These are phyloP conservation scores for Fusarium humuli DNA, from an alignment of 2,329 filamentous ascomycete species.

Conservation along the genomic window DNA sequence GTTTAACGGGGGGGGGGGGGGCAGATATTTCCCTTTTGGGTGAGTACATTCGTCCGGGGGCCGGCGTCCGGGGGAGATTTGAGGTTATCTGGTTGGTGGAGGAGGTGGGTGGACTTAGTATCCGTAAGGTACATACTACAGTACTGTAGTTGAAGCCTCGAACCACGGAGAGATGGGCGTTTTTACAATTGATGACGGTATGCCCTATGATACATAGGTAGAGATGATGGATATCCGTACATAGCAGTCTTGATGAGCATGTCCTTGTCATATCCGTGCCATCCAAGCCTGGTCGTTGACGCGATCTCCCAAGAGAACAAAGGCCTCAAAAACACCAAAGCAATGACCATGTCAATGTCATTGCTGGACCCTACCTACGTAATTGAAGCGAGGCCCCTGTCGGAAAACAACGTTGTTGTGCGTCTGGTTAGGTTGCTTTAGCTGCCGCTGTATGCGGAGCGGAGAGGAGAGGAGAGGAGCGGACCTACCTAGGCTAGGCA, in stretches of 20 bases:
- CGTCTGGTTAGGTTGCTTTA: conserved; percentile 13
- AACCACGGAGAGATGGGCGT: conserved; percentile 37
- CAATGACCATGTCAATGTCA: conserved; percentile 22
- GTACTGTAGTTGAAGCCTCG: conserved; percentile 15
- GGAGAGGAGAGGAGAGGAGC: conserved; percentile 35
- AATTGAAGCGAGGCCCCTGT: conserved; percentile 28
- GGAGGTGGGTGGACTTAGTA: conserved; percentile 29
- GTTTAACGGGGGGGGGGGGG: no score
- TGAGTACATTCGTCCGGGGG: conserved; percentile 24
- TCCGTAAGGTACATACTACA: no score
- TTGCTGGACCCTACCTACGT: conserved; percentile 40
- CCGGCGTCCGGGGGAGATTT: conserved; percentile 22
- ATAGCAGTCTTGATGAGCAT: not conserved
- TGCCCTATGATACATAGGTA: not conserved
- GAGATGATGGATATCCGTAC: not conserved
- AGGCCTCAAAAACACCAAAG: conserved; percentile 13
- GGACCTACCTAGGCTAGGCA: not conserved
- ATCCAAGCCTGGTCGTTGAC: conserved; percentile 28
- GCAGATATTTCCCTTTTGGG: conserved; percentile 35
- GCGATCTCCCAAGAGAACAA: conserved; percentile 21
- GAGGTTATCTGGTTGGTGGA: conserved; percentile 41
- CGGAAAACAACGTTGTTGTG: conserved; percentile 19
- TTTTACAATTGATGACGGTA: conserved; percentile 19
- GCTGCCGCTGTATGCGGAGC: conserved; percentile 40
- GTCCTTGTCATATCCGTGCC: conserved; percentile 12